These are phyloP conservation scores for Hevea brasiliensis DNA, from an alignment of 345 rosid genomes.

Conservation along the genomic window DNA sequence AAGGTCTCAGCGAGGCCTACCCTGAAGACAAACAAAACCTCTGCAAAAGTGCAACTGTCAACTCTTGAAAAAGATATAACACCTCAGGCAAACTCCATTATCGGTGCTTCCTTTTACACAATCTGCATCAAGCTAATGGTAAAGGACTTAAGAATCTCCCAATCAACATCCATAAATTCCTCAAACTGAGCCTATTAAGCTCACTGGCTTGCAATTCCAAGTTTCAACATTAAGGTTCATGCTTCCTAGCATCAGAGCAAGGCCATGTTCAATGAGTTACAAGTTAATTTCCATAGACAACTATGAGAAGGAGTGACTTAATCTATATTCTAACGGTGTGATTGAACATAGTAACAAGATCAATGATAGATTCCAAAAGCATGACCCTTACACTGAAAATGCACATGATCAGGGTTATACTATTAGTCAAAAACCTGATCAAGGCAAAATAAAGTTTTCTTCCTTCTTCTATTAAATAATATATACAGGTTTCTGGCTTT, in stretches of 20 bases:
- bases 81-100: constrained; percentile 1
- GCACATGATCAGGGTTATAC: too few relatives aligned
- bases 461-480: too few relatives aligned
- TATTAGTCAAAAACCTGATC: too few relatives aligned
- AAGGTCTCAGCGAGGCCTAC: not conserved
- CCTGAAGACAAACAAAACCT: not conserved
- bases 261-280: not conserved
- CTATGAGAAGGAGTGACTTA: too few relatives aligned
- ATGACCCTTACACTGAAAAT: too few relatives aligned
- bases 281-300: not conserved
- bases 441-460: too few relatives aligned
- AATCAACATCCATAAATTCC: not conserved
- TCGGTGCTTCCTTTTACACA: not conserved
- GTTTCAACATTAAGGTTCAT: not conserved
- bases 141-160: not conserved
- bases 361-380: too few relatives aligned
- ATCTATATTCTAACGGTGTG: not conserved
- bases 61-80: not conserved
- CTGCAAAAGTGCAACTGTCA: not conserved
- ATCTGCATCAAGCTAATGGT: constrained; percentile 3
- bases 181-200: not conserved
- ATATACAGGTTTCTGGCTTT: too few relatives aligned
- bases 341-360: not conserved
- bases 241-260: not conserved
- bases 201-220: not conserved